Percentiles rank a stretch among this genome's conserved stretches.
These are phyloP conservation scores for Cordyceps javanica DNA, from an alignment of 2,329 filamentous ascomycete genomes.

Conservation along the genomic window DNA sequence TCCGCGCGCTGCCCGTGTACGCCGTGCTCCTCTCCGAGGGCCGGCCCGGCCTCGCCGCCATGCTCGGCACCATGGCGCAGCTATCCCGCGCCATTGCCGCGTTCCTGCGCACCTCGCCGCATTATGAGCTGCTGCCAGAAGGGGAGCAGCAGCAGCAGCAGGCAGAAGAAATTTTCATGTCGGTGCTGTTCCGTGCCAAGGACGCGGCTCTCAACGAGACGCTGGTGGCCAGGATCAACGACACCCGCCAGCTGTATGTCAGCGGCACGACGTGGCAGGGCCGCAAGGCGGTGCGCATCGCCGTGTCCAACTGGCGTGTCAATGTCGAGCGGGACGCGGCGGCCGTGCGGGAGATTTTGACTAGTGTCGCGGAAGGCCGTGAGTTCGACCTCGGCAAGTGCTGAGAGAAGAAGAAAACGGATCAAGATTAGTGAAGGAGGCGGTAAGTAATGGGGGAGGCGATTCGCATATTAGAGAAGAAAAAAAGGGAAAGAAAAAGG, in stretches of 20 bases:
- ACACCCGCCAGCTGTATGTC: constrained; percentile 68
- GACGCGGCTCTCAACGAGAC: constrained; percentile 54
- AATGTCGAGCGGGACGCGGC: constrained; percentile 60
- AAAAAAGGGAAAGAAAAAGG: neutral
- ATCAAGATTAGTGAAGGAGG: neutral
- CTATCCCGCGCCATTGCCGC: constrained; percentile 62
- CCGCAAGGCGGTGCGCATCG: constrained; percentile 69
- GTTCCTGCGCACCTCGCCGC: constrained; percentile 53
- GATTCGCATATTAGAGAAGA: neutral
- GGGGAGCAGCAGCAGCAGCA: neutral
- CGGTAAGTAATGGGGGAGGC: neutral
- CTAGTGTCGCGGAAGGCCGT: constrained; percentile 34
- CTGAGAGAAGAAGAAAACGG: neutral
- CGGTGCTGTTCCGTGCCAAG: constrained; percentile 72
- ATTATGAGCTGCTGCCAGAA: constrained; percentile 62
- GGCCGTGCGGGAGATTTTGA: constrained; percentile 59
- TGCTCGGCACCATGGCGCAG: constrained; percentile 66
- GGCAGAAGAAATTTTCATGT: constrained; percentile 45
- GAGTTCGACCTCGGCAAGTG: constrained; percentile 22
- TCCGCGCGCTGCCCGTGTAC: constrained; percentile 86
- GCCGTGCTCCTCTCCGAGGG: constrained; percentile 73
- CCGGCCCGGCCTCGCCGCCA: constrained; percentile 56
- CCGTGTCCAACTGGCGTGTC: constrained; percentile 79
- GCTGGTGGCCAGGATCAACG: constrained; percentile 69
- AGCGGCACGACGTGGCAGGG: constrained; percentile 76